Percentiles rank a stretch among this genome's conserved stretches.
Evolutionary conservation across 352 stramenopile species (phyloP).

Genomic region (Globisporangium camurandrum): DNA sequence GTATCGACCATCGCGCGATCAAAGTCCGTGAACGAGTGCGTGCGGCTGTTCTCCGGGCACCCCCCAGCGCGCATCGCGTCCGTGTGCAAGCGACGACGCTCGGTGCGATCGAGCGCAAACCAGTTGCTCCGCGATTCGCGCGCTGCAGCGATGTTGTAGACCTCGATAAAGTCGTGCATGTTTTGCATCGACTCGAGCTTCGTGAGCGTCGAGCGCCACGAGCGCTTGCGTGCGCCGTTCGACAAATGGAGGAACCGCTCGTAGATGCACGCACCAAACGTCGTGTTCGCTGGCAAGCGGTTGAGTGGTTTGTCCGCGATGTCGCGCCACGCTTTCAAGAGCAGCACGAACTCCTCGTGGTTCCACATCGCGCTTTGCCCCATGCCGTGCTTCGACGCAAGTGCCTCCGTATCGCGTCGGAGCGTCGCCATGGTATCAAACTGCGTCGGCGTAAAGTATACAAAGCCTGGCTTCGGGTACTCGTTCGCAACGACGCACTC

Average conservation of each 20-base stretch:
- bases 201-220: slow-evolving; percentile 1
- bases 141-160: slow-evolving; percentile 3
- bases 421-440: slow-evolving; percentile 3
- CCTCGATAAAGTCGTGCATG: slow-evolving; percentile 8
- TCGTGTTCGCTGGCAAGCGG: not conserved
- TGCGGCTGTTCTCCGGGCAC: slow-evolving; percentile 1
- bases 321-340: slow-evolving; percentile 9
- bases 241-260: slow-evolving; percentile 6
- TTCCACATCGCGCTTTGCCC: slow-evolving; percentile 6
- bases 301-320: not conserved
- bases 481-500: slow-evolving; percentile 5
- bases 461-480: slow-evolving; percentile 8
- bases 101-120: slow-evolving; percentile 1
- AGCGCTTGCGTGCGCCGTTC: not conserved
- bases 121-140: not conserved
- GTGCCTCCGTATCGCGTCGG: slow-evolving; percentile 1
- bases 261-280: slow-evolving; percentile 5
- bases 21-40: slow-evolving; percentile 5
- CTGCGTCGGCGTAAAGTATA: slow-evolving; percentile 9
- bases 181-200: slow-evolving; percentile 5
- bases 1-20: slow-evolving; percentile 3
- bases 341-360: slow-evolving; percentile 3
- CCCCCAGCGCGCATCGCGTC: not conserved
- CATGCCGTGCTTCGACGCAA: not conserved
- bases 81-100: slow-evolving; percentile 2